Percentiles rank a stretch among this genome's conserved stretches.
phyloP scores from a whole-genome alignment of 441 rosid genomes.

The Pelargonium australe region DNA sequence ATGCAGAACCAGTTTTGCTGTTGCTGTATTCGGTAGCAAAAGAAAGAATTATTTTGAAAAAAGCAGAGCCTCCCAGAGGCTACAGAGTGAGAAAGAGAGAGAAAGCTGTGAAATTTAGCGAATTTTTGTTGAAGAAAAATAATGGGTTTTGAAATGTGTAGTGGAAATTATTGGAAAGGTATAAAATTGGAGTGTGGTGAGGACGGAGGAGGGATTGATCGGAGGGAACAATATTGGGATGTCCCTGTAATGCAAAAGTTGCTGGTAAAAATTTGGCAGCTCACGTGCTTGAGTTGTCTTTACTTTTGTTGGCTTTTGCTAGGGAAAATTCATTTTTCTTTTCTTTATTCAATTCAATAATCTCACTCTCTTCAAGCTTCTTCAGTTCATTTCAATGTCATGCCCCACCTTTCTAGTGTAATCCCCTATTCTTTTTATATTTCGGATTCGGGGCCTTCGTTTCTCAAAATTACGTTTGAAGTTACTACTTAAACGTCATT shows the following conservation, averaged over 20 bases:
- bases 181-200: not conserved
- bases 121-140: not conserved
- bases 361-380: not conserved
- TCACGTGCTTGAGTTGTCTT: conserved; percentile 1
- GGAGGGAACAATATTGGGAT: not conserved
- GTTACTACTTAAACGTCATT: too few species aligned
- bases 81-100: not conserved
- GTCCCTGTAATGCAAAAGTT: not conserved
- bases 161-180: not conserved
- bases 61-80: not conserved
- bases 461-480: too few species aligned
- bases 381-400: too few species aligned
- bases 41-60: not conserved
- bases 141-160: not conserved
- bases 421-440: too few species aligned
- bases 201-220: not conserved
- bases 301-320: not conserved
- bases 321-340: not conserved
- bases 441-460: too few species aligned
- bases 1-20: not conserved
- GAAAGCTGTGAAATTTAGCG: not conserved
- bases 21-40: not conserved
- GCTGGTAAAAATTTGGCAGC: not conserved
- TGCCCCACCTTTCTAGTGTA: not conserved
- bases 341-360: not conserved